These are phyloP conservation scores for Sphaerulina vaccinii DNA, from an alignment of 2,329 filamentous ascomycete species.

Conservation along the genomic window DNA sequence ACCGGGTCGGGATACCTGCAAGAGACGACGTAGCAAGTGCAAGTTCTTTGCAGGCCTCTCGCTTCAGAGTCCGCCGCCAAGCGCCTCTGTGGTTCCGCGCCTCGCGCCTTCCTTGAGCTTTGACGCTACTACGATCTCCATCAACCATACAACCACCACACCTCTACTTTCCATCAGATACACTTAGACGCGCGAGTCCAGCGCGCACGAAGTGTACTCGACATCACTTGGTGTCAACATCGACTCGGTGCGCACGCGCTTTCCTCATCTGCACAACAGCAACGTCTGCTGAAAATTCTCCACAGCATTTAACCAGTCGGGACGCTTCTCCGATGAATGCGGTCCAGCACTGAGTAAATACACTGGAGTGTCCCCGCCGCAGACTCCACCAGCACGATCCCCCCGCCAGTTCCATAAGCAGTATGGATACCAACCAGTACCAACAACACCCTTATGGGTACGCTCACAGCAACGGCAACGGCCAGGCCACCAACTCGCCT, in stretches of 20 bases:
- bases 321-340: conserved; percentile 10
- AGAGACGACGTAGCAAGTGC: too few relatives aligned
- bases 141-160: neutral
- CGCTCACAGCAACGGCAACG: conserved; percentile 23
- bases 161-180: neutral
- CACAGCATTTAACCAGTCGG: neutral
- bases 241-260: conserved; percentile 8
- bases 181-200: neutral
- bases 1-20: neutral
- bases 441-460: conserved; percentile 13
- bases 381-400: conserved; percentile 10
- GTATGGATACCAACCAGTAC: conserved; percentile 18
- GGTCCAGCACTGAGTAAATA: conserved; percentile 5
- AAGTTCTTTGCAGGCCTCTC: too few relatives aligned
- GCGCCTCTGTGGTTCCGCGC: neutral
- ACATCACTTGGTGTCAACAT: neutral
- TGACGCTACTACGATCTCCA: neutral
- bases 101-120: conserved; percentile 3
- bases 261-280: conserved; percentile 1
- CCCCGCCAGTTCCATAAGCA: conserved; percentile 6
- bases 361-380: conserved; percentile 11
- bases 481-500: conserved; percentile 23
- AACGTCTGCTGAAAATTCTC: conserved; percentile 9
- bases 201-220: neutral
- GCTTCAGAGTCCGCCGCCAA: too few relatives aligned